phyloP scores from a whole-genome alignment of 257 asterid genomes.

The Solanum sitiens region DNA sequence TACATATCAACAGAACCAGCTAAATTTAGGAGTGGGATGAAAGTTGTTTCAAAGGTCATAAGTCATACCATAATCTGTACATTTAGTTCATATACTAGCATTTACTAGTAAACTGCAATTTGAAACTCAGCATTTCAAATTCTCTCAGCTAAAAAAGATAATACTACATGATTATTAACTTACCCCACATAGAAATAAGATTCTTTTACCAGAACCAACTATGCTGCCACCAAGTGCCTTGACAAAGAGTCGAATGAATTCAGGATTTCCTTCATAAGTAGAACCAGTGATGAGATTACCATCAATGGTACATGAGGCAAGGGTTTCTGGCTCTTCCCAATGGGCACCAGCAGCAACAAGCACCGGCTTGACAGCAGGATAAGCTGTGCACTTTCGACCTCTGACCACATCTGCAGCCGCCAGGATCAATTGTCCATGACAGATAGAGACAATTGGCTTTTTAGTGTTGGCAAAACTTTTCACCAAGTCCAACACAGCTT shows the following conservation, averaged over 20 bases:
- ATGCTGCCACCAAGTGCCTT: conserved; percentile 80
- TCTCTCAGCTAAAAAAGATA: not conserved
- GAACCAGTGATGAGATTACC: conserved; percentile 79
- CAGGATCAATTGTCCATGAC: conserved; percentile 89
- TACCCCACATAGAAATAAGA: conserved; percentile 91
- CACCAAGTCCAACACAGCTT: conserved; percentile 53
- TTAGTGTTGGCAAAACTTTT: conserved; percentile 31
- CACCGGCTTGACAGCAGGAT: conserved; percentile 60
- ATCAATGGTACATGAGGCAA: conserved; percentile 63
- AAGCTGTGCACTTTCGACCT: conserved; percentile 81
- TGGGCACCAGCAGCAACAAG: conserved; percentile 86
- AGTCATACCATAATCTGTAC: not conserved
- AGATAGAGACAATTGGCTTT: conserved; percentile 71
- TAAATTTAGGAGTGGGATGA: not conserved
- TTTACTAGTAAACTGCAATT: not conserved
- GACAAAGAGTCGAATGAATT: conserved; percentile 67
- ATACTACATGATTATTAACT: conserved; percentile 12
- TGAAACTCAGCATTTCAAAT: not conserved
- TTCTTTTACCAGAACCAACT: conserved; percentile 63
- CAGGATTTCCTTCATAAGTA: conserved; percentile 81
- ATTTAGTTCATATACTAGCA: not conserved
- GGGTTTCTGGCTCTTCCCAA: conserved; percentile 79
- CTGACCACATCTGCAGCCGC: conserved; percentile 66
- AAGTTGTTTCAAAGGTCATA: not conserved
- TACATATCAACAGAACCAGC: not conserved